Conservation (phyloP, 139 green algal species). For the Chlamydomonas sp. region DNA sequence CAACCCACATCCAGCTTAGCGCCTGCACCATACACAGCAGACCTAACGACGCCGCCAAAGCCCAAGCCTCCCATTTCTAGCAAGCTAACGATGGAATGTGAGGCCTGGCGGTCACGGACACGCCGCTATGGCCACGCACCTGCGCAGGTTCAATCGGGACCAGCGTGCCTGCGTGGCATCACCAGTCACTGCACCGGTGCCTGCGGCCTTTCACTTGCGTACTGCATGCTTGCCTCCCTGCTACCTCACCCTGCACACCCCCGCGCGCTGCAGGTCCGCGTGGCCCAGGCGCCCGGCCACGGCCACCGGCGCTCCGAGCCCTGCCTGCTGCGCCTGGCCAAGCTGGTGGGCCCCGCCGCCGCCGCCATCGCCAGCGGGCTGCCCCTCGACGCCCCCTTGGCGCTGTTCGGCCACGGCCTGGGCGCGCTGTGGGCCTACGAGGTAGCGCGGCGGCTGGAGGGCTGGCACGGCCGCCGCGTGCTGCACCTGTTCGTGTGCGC, state of each 20-base stretch:
- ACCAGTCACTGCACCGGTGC: too few relatives aligned
- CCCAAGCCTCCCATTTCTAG: too few relatives aligned
- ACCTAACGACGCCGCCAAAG: too few relatives aligned
- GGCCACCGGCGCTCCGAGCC: constrained; percentile 13
- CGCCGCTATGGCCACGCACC: too few relatives aligned
- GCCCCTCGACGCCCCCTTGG: constrained; percentile 1
- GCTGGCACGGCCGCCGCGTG: neutral
- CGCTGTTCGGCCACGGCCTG: constrained; percentile 17
- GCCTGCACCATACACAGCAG: too few relatives aligned
- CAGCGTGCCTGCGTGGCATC: too few relatives aligned
- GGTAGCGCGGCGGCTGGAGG: constrained; percentile 21
- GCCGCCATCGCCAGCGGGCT: neutral
- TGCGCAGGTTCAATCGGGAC: too few relatives aligned
- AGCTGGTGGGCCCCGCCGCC: constrained; percentile 1
- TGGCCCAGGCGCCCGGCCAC: constrained; percentile 13
- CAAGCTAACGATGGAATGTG: too few relatives aligned
- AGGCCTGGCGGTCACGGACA: too few relatives aligned
- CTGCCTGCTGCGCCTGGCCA: neutral
- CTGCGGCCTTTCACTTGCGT: neutral
- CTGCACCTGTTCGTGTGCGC: constrained; percentile 26
- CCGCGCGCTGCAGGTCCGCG: neutral
- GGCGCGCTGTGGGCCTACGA: constrained; percentile 26
- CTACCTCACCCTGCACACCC: neutral
- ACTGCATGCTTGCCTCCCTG: neutral
- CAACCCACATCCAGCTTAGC: too few relatives aligned